Conservation (phyloP, 2,329 filamentous ascomycete species). For the Pyrenophora graminea region DNA sequence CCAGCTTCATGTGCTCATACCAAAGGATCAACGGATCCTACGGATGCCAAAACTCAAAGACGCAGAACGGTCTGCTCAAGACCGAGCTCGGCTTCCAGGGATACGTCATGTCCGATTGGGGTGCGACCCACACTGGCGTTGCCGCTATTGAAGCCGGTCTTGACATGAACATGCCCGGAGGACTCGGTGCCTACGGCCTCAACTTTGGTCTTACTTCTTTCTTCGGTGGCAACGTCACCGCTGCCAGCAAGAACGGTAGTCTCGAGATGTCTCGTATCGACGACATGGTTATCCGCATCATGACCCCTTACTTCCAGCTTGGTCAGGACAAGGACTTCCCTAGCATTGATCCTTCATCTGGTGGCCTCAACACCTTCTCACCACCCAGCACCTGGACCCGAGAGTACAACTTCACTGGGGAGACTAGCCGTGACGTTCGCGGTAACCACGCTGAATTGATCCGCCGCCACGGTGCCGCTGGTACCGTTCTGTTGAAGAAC, state of each 20-base stretch:
- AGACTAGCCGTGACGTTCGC: slow-evolving; percentile 43
- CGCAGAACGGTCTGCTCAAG: slow-evolving; percentile 57
- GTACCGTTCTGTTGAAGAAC: slow-evolving; percentile 56
- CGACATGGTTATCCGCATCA: slow-evolving; percentile 54
- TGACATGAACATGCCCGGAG: slow-evolving; percentile 53
- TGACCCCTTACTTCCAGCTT: slow-evolving; percentile 53
- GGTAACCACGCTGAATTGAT: slow-evolving; percentile 49
- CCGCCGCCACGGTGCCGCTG: slow-evolving; percentile 48
- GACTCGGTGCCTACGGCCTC: slow-evolving; percentile 37
- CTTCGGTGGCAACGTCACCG: slow-evolving; percentile 51
- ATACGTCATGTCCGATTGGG: slow-evolving; percentile 51
- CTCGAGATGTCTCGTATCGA: slow-evolving; percentile 48
- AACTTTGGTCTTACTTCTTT: slow-evolving; percentile 44
- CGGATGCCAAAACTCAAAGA: slow-evolving; percentile 46
- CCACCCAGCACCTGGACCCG: slow-evolving; percentile 42
- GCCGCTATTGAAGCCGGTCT: slow-evolving; percentile 49
- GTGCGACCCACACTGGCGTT: slow-evolving; percentile 54
- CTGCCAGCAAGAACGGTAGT: slow-evolving; percentile 48
- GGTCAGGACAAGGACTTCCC: slow-evolving; percentile 50
- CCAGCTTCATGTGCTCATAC: slow-evolving; percentile 64
- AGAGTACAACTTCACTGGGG: slow-evolving; percentile 43
- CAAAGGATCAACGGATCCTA: slow-evolving; percentile 45
- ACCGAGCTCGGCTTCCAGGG: slow-evolving; percentile 57
- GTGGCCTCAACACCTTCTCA: slow-evolving; percentile 47
- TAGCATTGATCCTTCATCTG: slow-evolving; percentile 40